phyloP scores from a whole-genome alignment of 1,284 basidiomycete species.

The Naganishia liquefaciens region DNA sequence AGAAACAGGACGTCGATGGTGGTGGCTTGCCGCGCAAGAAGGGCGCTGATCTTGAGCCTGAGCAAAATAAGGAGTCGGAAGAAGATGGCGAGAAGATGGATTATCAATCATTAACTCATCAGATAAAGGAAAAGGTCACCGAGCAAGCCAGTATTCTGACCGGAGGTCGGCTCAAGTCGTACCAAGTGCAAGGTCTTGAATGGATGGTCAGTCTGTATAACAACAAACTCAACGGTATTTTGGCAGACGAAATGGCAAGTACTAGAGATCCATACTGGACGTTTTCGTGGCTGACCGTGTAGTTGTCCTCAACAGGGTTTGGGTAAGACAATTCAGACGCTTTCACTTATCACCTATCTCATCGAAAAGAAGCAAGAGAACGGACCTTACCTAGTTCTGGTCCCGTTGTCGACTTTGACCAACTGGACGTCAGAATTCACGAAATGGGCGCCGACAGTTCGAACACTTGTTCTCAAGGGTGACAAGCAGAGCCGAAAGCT shows the following conservation, averaged over 20 bases:
- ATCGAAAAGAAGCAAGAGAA: slow-evolving; percentile 89
- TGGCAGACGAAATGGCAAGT: slow-evolving; percentile 88
- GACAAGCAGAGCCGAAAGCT: slow-evolving; percentile 64
- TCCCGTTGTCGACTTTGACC: slow-evolving; percentile 96
- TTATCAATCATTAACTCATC: slow-evolving; percentile 95
- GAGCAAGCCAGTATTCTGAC: slow-evolving; percentile 80
- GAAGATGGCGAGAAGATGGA: slow-evolving; percentile 78
- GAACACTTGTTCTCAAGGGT: slow-evolving; percentile 88
- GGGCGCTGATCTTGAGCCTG: slow-evolving; percentile 71
- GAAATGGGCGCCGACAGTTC: slow-evolving; percentile 91
- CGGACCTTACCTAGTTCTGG: slow-evolving; percentile 96
- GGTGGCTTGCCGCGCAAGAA: slow-evolving; percentile 53
- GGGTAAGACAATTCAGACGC: slow-evolving; percentile 93
- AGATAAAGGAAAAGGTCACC: slow-evolving; percentile 83
- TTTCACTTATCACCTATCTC: slow-evolving; percentile 92
- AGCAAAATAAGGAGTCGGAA: slow-evolving; percentile 67
- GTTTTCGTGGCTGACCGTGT: slow-evolving; percentile 60
- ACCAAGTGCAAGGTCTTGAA: slow-evolving; percentile 94
- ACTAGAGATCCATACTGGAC: slow-evolving; percentile 54
- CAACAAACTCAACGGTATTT: slow-evolving; percentile 87
- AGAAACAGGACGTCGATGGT: slow-evolving; percentile 74
- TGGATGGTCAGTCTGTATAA: slow-evolving; percentile 95
- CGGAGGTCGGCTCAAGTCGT: slow-evolving; percentile 82
- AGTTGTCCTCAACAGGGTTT: slow-evolving; percentile 69
- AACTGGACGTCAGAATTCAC: slow-evolving; percentile 98